Base-by-base conservation (phyloP, 2,329 filamentous ascomycete species). In the Phialocephala sp. region DNA sequence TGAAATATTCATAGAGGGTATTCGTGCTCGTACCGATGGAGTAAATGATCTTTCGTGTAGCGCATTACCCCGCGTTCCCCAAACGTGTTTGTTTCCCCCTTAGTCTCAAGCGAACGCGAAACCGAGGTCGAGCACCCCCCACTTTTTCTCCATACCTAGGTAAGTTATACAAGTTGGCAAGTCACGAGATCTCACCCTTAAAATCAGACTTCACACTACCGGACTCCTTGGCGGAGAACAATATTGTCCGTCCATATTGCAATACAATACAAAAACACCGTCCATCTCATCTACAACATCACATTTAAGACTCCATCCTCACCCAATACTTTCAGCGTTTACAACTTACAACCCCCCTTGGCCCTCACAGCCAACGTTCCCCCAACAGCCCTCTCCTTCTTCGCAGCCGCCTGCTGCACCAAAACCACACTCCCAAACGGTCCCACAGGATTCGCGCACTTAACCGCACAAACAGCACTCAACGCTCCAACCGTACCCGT, bases 371-470 rank as follows among this genome's bases (percentile, higher is more conserved):
- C n/a, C 45, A 41, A 18, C 54, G 36, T 57, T n/a, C 54, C 54
- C 9, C 54, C 36, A 36, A 57, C 37, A 12, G 9, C n/a, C 20
- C 45, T 59, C 18, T 24, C 41, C 50, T 62, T 56, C 60, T 62
- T 62, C 1, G 15, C 60, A 62, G 60, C 47, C 45, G 36, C 47
- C 14, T 56, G 22, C 36, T 62, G 60, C 36, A 56, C 37, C 35
- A 62, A 55, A 35, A 56, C 60, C 18, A 52, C 54, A 11, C 60
- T 43, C 15, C 60, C 60, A 62, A 62, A 62, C 20, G 60, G 50
- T 15, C 60, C 60, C 14, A 12, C 37, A 8, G 50, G 50, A 45
- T 62, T 62, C 60, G 37, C 60, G 56, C 60, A 56, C 60, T 55
- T 62, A 4, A 62, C 60, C 15, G 60, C 60, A 62, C 47, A 62